Evolutionary conservation across 257 asterid species (phyloP).

Genomic region (Solanum etuberosum): DNA sequence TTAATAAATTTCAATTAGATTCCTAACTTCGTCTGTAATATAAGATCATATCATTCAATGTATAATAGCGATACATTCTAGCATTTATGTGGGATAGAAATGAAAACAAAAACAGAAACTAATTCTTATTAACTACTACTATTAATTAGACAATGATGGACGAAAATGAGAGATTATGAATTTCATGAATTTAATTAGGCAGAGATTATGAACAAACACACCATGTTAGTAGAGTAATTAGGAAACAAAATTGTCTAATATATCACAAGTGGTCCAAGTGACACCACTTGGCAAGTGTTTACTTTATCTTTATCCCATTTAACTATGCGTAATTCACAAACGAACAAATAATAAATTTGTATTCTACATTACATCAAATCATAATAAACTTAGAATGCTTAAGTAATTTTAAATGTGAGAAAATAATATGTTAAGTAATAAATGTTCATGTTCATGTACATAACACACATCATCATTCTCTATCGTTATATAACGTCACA

Average conservation of each 20-base stretch:
- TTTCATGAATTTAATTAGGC: background rate
- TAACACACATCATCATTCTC: rapidly evolving
- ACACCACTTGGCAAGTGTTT: background rate
- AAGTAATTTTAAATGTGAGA: background rate
- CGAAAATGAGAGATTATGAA: background rate
- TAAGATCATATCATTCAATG: background rate
- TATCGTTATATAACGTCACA: background rate
- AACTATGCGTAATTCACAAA: background rate
- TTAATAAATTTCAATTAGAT: background rate
- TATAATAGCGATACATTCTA: background rate
- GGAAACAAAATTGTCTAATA: background rate
- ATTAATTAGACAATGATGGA: background rate
- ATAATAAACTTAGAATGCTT: background rate
- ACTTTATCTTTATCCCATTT: background rate
- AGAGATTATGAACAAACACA: background rate
- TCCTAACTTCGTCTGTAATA: rapidly evolving
- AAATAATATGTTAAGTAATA: background rate
- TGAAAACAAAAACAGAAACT: background rate
- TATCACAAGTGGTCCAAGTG: background rate
- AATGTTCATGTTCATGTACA: background rate
- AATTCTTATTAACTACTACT: background rate
- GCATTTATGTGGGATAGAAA: background rate
- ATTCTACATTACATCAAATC: background rate
- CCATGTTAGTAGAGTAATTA: background rate
- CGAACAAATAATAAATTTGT: background rate